phyloP scores from a whole-genome alignment of 164 flowering plant genomes.

The Magnolia officinalis region DNA sequence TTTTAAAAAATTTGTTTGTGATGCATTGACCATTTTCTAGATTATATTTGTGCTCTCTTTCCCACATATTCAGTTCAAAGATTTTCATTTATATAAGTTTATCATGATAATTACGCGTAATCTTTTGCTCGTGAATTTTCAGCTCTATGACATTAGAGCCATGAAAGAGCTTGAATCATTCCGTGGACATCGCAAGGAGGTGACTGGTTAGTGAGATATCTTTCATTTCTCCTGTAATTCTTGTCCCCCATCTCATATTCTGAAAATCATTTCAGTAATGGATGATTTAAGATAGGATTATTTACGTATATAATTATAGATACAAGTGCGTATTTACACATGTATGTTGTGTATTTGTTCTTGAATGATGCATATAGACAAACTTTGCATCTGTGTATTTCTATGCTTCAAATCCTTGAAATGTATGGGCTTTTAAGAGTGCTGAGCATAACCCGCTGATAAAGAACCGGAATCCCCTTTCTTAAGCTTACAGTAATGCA shows the following conservation, averaged over 20 bases:
- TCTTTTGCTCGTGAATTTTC: slow-evolving; percentile 18
- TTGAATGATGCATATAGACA: too few species aligned
- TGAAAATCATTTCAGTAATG: too few species aligned
- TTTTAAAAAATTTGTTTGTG: background rate
- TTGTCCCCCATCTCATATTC: background rate
- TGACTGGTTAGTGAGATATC: slow-evolving; percentile 64
- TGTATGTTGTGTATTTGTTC: too few species aligned
- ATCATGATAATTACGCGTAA: background rate
- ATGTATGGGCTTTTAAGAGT: too few species aligned
- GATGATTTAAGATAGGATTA: too few species aligned
- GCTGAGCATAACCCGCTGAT: too few species aligned
- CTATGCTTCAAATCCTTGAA: too few species aligned
- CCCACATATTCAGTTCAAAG: background rate
- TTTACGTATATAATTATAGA: too few species aligned
- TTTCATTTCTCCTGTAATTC: slow-evolving; percentile 6
- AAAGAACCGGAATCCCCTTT: too few species aligned
- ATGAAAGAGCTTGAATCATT: slow-evolving; percentile 99
- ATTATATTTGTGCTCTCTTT: background rate
- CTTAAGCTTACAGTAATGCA: too few species aligned
- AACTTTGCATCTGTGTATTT: too few species aligned
- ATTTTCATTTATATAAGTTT: background rate
- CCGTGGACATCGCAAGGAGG: slow-evolving; percentile 96
- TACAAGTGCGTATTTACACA: too few species aligned
- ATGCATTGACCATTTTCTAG: background rate
- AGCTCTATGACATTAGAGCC: slow-evolving; percentile 96